These are phyloP conservation scores for Phytophthora sp. DNA, from an alignment of 352 stramenopile species.

Conservation along the genomic window DNA sequence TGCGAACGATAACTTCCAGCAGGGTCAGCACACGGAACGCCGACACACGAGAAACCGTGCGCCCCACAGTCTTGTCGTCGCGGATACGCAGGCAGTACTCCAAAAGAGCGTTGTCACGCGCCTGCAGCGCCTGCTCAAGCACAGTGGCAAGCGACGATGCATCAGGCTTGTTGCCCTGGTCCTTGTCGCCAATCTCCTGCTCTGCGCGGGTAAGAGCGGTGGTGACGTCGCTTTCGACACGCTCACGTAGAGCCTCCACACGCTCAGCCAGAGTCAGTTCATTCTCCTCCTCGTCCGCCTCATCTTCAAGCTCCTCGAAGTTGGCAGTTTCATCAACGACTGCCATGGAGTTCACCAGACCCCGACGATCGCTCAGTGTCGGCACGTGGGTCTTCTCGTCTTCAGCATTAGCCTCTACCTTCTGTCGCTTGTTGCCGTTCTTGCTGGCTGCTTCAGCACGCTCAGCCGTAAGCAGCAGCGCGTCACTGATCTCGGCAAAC, in stretches of 20 bases:
- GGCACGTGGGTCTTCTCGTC: conserved; percentile 74
- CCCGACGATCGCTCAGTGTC: conserved; percentile 73
- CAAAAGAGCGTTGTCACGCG: conserved; percentile 87
- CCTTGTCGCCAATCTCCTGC: conserved; percentile 40
- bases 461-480: conserved; percentile 62
- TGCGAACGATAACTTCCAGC: conserved; percentile 80
- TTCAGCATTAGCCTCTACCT: conserved; percentile 44
- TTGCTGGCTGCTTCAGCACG: conserved; percentile 36
- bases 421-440: conserved; percentile 66
- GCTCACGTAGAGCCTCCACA: conserved; percentile 77
- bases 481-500: conserved; percentile 69
- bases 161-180: conserved; percentile 59
- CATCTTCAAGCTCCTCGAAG: conserved; percentile 64
- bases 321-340: conserved; percentile 65
- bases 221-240: conserved; percentile 75
- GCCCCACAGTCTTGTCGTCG: conserved; percentile 75
- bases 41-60: conserved; percentile 80
- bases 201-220: conserved; percentile 61
- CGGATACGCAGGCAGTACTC: conserved; percentile 84
- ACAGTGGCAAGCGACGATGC: conserved; percentile 84
- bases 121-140: conserved; percentile 84
- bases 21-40: conserved; percentile 78
- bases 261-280: conserved; percentile 79
- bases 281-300: conserved; percentile 56
- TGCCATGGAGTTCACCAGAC: conserved; percentile 55